Conservation (phyloP, 2,329 filamentous ascomycete genomes). For the Claviceps sorghi region DNA sequence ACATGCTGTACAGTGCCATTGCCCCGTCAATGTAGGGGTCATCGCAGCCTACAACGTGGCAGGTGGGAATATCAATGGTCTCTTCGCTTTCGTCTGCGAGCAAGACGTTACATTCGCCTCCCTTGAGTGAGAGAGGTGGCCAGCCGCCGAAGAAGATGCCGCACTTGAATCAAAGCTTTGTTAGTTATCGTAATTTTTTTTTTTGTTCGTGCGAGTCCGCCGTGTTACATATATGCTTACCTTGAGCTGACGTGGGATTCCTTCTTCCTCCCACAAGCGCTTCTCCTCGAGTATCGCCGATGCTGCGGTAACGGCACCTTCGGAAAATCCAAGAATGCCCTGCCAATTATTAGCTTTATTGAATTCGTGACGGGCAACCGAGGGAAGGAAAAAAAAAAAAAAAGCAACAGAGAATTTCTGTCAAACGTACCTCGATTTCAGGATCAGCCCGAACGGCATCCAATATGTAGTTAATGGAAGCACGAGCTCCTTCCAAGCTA, state of each 20-base stretch:
- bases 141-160: slow-evolving; percentile 37
- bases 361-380: no score
- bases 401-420: background rate
- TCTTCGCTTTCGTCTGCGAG: slow-evolving; percentile 34
- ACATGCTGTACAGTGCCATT: slow-evolving; percentile 47
- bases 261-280: slow-evolving; percentile 18
- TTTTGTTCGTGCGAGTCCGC: no score
- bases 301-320: slow-evolving; percentile 41
- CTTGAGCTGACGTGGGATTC: slow-evolving; percentile 22
- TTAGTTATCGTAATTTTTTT: no score
- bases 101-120: slow-evolving; percentile 25
- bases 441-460: slow-evolving; percentile 20
- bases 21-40: slow-evolving; percentile 48
- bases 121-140: slow-evolving; percentile 32
- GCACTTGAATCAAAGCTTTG: slow-evolving; percentile 20
- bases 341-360: slow-evolving; percentile 4
- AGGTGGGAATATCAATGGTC: slow-evolving; percentile 36
- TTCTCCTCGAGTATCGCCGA: slow-evolving; percentile 38
- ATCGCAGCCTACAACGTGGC: slow-evolving; percentile 37
- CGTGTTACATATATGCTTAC: slow-evolving; percentile 9
- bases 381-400: background rate
- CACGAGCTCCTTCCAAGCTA: slow-evolving; percentile 5
- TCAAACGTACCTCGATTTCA: slow-evolving; percentile 15
- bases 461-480: slow-evolving; percentile 21
- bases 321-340: slow-evolving; percentile 46